A percentile compares a stretch with the other conserved stretches of the same genome.
Conservation (phyloP, 768 basidiomycete species). For the Sistotremastrum niveocremeum region DNA sequence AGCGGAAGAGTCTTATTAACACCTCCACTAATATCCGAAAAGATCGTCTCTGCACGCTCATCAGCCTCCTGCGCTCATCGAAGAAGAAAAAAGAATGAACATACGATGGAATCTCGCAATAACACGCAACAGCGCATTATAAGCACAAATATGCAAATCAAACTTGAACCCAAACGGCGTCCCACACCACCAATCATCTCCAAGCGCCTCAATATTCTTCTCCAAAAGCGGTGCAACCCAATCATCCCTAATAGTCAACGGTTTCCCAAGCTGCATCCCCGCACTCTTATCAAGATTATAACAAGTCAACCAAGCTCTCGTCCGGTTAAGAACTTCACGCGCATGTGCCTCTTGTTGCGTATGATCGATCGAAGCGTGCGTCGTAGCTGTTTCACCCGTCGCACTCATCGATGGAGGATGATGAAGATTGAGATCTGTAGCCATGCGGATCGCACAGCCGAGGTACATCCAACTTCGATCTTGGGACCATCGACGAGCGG, state of each 20-base stretch:
- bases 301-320: conserved; percentile 83
- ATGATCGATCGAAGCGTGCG: not conserved
- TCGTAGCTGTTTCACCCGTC: conserved; percentile 38
- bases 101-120: conserved; percentile 59
- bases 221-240: conserved; percentile 56
- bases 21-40: not conserved
- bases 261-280: conserved; percentile 82
- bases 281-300: conserved; percentile 82
- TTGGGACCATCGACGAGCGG: conserved; percentile 77
- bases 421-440: conserved; percentile 81
- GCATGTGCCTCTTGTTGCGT: conserved; percentile 27
- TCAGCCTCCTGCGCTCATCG: no score
- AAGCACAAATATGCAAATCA: conserved; percentile 64
- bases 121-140: conserved; percentile 55
- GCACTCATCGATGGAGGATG: conserved; percentile 46
- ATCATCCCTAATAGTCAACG: conserved; percentile 79
- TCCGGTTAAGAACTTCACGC: conserved; percentile 73
- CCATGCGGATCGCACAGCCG: conserved; percentile 77
- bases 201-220: not conserved
- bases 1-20: conserved; percentile 12
- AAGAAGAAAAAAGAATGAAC: conserved; percentile 1
- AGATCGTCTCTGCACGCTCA: not conserved
- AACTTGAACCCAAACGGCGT: conserved; percentile 32
- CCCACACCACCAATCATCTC: conserved; percentile 27
- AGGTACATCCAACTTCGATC: conserved; percentile 85